Conservation (phyloP, 1,284 basidiomycete genomes). For the Ceratobasidium sp. region DNA sequence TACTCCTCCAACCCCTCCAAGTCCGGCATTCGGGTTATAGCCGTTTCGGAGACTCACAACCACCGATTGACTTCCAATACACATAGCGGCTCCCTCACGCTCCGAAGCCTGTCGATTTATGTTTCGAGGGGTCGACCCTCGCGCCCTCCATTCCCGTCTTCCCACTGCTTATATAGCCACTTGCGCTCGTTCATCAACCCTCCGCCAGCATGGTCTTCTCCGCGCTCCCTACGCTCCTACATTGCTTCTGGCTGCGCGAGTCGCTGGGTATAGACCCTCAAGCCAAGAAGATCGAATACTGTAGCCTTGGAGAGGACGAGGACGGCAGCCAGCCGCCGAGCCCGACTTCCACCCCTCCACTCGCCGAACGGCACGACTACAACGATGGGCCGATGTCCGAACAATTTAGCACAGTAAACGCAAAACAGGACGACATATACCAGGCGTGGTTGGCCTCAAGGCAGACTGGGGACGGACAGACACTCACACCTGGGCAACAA, state of each 20-base stretch:
- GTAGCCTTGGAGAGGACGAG: neutral
- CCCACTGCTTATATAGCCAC: constrained; percentile 30
- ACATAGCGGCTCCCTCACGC: constrained; percentile 17
- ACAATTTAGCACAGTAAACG: constrained; percentile 20
- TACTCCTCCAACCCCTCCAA: constrained; percentile 13
- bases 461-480: constrained; percentile 26
- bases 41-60: constrained; percentile 37
- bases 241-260: constrained; percentile 34
- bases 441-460: constrained; percentile 35
- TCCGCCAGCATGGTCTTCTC: constrained; percentile 36
- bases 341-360: neutral
- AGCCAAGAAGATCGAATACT: constrained; percentile 15
- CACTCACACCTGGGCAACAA: constrained; percentile 68
- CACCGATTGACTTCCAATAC: constrained; percentile 32
- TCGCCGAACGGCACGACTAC: neutral
- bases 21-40: constrained; percentile 24
- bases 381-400: constrained; percentile 22
- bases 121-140: constrained; percentile 28
- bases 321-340: neutral
- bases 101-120: constrained; percentile 34
- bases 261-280: constrained; percentile 5
- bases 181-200: constrained; percentile 16
- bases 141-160: neutral
- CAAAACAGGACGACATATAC: constrained; percentile 33
- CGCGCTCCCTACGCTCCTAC: constrained; percentile 36